Evolutionary conservation across 2,329 filamentous ascomycete genomes (phyloP).

Genomic region (Bipolaris bicolor): DNA sequence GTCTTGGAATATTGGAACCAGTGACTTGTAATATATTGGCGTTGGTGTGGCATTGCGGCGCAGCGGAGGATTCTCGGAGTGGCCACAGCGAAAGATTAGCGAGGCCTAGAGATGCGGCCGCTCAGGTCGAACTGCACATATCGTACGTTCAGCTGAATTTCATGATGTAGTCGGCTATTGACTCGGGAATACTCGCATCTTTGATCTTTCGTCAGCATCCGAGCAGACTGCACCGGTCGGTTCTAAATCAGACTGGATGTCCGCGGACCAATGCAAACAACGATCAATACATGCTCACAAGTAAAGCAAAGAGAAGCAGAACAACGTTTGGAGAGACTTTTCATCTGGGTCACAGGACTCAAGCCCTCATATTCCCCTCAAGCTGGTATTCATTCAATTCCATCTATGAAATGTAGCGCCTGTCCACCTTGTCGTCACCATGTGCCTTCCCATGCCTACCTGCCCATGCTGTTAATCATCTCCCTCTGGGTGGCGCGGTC

Average conservation of each 20-base stretch:
- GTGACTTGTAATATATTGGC: slow-evolving; percentile 4
- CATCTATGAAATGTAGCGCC: slow-evolving; percentile 9
- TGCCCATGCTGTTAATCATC: slow-evolving; percentile 70
- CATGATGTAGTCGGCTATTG: background rate
- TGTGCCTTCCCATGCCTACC: slow-evolving; percentile 21
- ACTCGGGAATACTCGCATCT: background rate
- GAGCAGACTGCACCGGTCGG: background rate
- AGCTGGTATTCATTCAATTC: slow-evolving; percentile 5
- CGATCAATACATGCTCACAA: background rate
- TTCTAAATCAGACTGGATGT: background rate
- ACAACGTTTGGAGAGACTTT: background rate
- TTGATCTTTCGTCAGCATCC: background rate
- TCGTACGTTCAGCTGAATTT: background rate
- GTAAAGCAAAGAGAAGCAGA: background rate
- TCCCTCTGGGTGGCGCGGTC: slow-evolving; percentile 87
- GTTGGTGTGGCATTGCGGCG: slow-evolving; percentile 4
- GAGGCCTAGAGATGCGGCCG: background rate
- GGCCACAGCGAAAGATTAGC: background rate
- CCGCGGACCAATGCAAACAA: background rate
- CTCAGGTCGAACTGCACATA: background rate
- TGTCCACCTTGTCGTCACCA: background rate
- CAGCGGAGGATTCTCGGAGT: slow-evolving; percentile 3
- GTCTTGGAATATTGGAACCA: slow-evolving; percentile 6
- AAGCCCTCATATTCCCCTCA: background rate
- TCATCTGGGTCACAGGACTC: background rate